Evolutionary conservation across 176 grass and related monocot genomes (phyloP), one percentile per base, ranked within the genome.

Genomic region (Ampelocalamus luodianensis): DNA sequence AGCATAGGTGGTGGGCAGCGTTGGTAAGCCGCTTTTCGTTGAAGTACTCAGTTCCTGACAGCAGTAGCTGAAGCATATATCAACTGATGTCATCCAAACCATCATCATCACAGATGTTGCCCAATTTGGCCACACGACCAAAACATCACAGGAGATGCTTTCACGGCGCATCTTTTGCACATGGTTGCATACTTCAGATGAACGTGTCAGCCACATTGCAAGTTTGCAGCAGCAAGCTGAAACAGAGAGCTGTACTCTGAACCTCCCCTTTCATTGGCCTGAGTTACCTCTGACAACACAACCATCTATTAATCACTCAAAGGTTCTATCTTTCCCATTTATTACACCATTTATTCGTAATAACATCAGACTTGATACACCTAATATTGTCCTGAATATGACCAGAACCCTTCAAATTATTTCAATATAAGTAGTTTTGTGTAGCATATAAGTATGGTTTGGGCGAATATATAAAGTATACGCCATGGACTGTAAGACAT

Each of bases 381-480:
- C 24, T 22, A 77, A 74, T 38, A 40, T 39, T 65, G 13, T 36
- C 73, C 22, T 82, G 5, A 65, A 39, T n/a, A 65, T 55, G 24
- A 82, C 3, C 15, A 62, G 16, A 23, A 42, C 27, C 36, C 10
- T 34, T 65, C 62, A 45, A 68, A 77, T 77, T 76, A 65, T 82
- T 77, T 63, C 9, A 56, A 16, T 16, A 14, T 11, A n/a, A 8
- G 23, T 6, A 70, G 64, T 62, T 69, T 53, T 39, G 58, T 77
- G 23, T 44, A 20, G 7, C 3, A 3, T 22, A 74, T 11, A 50
- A 68, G 13, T 66, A 58, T 27, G 34, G 10, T n/a, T 39, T 39
- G 18, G 37, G 51, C 50, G 54, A 56, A 23, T 23, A 76, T 18
- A 39, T 32, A 14, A 74, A 56, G 50, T 39, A 20, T 13, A 39